Evolutionary conservation across 805 yeast genomes (phyloP).

Genomic region (Ogataea nakhonphanomensis): DNA sequence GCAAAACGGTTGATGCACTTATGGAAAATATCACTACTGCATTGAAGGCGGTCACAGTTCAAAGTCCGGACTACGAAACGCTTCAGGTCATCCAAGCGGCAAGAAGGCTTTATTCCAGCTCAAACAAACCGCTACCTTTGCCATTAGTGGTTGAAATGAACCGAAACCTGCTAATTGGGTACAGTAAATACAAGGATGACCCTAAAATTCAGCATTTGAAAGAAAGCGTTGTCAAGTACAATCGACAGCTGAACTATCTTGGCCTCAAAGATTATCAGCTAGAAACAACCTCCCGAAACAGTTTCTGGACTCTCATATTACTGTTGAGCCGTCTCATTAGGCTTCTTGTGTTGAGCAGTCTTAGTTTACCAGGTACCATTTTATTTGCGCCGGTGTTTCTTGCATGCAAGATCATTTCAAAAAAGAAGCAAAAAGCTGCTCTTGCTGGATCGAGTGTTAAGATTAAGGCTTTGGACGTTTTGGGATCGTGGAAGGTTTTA

Average conservation of each 20-base stretch:
- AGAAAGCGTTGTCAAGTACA: conserved; percentile 64
- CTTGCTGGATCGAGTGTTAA: conserved; percentile 84
- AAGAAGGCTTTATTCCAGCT: conserved; percentile 78
- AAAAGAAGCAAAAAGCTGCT: conserved; percentile 70
- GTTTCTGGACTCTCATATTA: conserved; percentile 46
- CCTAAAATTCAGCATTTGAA: conserved; percentile 64
- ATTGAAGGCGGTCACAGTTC: conserved; percentile 77
- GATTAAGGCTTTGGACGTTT: conserved; percentile 84
- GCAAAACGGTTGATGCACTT: conserved; percentile 66
- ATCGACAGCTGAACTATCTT: conserved; percentile 56
- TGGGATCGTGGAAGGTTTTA: conserved; percentile 94
- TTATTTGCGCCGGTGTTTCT: conserved; percentile 87
- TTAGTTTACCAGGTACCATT: conserved; percentile 83
- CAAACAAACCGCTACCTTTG: conserved; percentile 66
- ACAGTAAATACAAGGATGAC: conserved; percentile 67
- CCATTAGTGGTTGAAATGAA: conserved; percentile 88
- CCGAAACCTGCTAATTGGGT: conserved; percentile 80
- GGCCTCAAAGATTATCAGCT: conserved; percentile 74
- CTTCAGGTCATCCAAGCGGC: conserved; percentile 90
- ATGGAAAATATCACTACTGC: conserved; percentile 66
- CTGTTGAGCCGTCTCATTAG: conserved; percentile 55
- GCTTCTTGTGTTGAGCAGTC: conserved; percentile 49
- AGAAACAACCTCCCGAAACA: conserved; percentile 49
- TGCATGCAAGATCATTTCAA: conserved; percentile 68
- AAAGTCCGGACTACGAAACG: conserved; percentile 84